Conservation (phyloP, 352 stramenopile species). For the Pilasporangium apinafurcum region DNA sequence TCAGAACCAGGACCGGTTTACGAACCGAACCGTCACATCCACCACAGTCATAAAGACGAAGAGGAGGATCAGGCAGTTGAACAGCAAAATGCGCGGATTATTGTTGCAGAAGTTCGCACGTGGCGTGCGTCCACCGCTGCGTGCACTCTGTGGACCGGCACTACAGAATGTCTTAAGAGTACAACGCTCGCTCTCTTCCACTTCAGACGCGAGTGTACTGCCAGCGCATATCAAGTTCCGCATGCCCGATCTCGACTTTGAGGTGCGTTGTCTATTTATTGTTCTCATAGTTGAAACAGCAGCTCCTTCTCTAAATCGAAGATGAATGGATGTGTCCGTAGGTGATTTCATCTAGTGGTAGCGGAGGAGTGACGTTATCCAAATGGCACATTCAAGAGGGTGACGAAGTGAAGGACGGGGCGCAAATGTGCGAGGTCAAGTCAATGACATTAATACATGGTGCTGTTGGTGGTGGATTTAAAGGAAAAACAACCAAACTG, state of each 20-base stretch:
- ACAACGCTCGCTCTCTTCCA: slow-evolving; percentile 5
- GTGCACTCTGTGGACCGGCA: not conserved
- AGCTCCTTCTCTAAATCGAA: not conserved
- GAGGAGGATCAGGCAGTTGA: too few relatives aligned
- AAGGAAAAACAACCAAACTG: not conserved
- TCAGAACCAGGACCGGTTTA: not conserved
- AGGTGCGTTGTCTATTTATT: slow-evolving; percentile 19
- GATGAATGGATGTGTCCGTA: not conserved
- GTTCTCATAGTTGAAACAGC: not conserved
- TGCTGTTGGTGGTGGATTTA: not conserved
- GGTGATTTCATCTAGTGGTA: slow-evolving; percentile 21
- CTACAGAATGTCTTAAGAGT: not conserved
- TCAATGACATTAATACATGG: slow-evolving; percentile 1
- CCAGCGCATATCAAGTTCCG: slow-evolving; percentile 82
- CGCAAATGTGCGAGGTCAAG: slow-evolving; percentile 69
- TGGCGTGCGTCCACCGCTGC: not conserved
- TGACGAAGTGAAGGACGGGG: slow-evolving; percentile 50
- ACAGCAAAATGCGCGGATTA: too few relatives aligned
- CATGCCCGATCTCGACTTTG: slow-evolving; percentile 83
- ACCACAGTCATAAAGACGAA: not conserved
- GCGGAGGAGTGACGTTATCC: slow-evolving; percentile 48
- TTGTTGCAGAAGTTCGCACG: not conserved
- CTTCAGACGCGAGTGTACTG: slow-evolving; percentile 18
- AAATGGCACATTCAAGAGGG: slow-evolving; percentile 77
- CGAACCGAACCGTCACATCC: not conserved